Evolutionary conservation across 2,329 filamentous ascomycete genomes (phyloP), one percentile per base, ranked within the genome.

Genomic region (Fusarium sterilihyphosum): DNA sequence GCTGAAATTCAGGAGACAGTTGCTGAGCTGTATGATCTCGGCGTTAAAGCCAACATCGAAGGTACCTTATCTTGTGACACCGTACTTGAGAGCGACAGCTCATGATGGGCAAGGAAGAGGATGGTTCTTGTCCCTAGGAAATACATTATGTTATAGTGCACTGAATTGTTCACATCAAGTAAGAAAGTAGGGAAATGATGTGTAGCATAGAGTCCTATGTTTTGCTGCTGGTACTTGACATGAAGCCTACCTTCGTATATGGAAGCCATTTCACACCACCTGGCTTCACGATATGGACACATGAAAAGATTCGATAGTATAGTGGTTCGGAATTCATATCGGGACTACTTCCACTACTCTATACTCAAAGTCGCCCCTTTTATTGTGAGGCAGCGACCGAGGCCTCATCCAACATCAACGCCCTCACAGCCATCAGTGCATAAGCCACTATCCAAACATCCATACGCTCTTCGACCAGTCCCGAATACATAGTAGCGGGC

Each of bases 291-390:
- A 17, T 29, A 38, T 11, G 9, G 24, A 31, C 37, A 29, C 41
- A 12, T 44, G n/a, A 22, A 41, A 18, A 38, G 4, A 6, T 44
- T 54, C 24, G 47, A 53, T 46, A 63, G 44, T 54, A 50, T 49
- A 57, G 47, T 73, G 57, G 24, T 46, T 70, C 52, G 53, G 41
- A 59, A 73, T 74, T 70, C 43, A 65, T 62, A 52, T 58, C 46
- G 52, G 58, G 57, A 38, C 68, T 74, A 70, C 37, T 61, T 38
- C 56, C 60, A 64, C 46, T 61, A 62, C 49, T 33, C 43, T 12
- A 61, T 52, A 54, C 67, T 56, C 50, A 33, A 61, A 61, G 52
- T 49, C 47, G 33, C 59, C 50, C 65, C 31, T 52, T 68, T 47
- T 56, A 50, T 58, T 54, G 38, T 24, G 58, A 59, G 37, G 52